Evolutionary conservation across 768 basidiomycete genomes (phyloP).

Genomic region (Auricularia sp.): DNA sequence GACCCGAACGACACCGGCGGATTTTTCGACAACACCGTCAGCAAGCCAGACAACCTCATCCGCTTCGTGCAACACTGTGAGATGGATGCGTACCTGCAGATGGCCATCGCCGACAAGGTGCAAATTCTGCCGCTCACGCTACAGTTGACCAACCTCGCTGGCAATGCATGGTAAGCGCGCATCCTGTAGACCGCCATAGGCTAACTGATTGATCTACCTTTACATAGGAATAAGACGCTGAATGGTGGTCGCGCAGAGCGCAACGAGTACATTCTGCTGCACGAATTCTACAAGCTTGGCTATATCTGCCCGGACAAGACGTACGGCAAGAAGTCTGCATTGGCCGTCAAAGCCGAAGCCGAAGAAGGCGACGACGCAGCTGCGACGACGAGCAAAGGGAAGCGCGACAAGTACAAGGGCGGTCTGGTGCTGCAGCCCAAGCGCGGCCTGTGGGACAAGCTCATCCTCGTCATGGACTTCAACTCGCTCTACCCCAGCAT

Average conservation of each 20-base stretch:
- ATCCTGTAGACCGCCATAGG: background rate
- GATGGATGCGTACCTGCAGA: constrained; percentile 90
- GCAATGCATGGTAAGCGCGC: constrained; percentile 74
- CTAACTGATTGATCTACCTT: too few species aligned
- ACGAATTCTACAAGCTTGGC: constrained; percentile 93
- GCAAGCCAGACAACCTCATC: constrained; percentile 64
- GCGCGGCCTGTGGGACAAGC: constrained; percentile 92
- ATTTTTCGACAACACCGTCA: constrained; percentile 78
- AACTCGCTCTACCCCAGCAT: constrained; percentile 98
- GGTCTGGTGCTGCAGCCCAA: constrained; percentile 97
- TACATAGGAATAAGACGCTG: constrained; percentile 82
- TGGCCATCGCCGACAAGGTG: constrained; percentile 92
- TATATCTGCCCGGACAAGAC: constrained; percentile 95
- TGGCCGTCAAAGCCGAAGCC: constrained; percentile 36
- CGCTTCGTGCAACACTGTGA: constrained; percentile 92
- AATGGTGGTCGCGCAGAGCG: constrained; percentile 97
- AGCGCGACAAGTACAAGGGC: constrained; percentile 95
- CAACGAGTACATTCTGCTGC: constrained; percentile 96
- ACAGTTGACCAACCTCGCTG: constrained; percentile 90
- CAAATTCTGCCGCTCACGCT: constrained; percentile 87
- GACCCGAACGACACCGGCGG: constrained; percentile 90
- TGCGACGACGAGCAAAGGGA: constrained; percentile 47
- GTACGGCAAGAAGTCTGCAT: constrained; percentile 62
- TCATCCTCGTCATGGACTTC: constrained; percentile 98
- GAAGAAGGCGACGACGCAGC: constrained; percentile 38